Conservation (phyloP, 2,329 filamentous ascomycete genomes). For the Penicillium concentricum region DNA sequence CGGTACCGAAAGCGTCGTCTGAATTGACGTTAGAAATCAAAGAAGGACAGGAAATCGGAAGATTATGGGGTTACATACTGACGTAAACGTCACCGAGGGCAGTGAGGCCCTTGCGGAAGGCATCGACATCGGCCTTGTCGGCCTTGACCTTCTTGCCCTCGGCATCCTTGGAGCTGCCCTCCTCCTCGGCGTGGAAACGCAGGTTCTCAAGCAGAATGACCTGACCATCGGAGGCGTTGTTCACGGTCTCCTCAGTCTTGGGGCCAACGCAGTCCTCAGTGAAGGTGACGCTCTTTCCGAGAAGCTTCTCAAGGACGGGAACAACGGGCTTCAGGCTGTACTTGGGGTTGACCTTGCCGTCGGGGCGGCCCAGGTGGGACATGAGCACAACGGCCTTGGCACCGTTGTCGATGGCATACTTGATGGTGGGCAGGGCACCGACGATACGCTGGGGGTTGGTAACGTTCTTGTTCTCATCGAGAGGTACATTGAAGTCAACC, state of each 20-base stretch:
- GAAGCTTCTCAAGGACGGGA: conserved; percentile 84
- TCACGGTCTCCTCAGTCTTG: conserved; percentile 86
- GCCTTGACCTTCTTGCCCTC: conserved; percentile 98
- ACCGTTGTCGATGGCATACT: conserved; percentile 84
- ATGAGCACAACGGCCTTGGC: conserved; percentile 94
- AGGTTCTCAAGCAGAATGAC: conserved; percentile 95
- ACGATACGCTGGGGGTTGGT: conserved; percentile 99
- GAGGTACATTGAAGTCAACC: conserved; percentile 99
- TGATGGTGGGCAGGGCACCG: conserved; percentile 92
- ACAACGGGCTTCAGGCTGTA: conserved; percentile 94
- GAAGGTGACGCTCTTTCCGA: conserved; percentile 81
- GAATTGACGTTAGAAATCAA: background rate
- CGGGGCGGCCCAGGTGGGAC: conserved; percentile 96
- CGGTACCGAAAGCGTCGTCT: conserved; percentile 98
- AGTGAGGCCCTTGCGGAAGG: conserved; percentile 94
- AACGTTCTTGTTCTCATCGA: conserved; percentile 87
- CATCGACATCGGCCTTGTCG: conserved; percentile 84
- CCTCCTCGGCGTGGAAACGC: conserved; percentile 97
- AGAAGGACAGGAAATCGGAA: background rate
- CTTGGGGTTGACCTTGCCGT: conserved; percentile 85
- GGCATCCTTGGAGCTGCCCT: conserved; percentile 90
- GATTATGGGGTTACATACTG: conserved; percentile 60
- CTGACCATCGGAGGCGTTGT: conserved; percentile 75
- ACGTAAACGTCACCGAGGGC: conserved; percentile 93
- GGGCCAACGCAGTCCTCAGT: conserved; percentile 86